These are phyloP conservation scores for Proliferodiscus dingleyae DNA, from an alignment of 2,329 filamentous ascomycete species.

Conservation along the genomic window DNA sequence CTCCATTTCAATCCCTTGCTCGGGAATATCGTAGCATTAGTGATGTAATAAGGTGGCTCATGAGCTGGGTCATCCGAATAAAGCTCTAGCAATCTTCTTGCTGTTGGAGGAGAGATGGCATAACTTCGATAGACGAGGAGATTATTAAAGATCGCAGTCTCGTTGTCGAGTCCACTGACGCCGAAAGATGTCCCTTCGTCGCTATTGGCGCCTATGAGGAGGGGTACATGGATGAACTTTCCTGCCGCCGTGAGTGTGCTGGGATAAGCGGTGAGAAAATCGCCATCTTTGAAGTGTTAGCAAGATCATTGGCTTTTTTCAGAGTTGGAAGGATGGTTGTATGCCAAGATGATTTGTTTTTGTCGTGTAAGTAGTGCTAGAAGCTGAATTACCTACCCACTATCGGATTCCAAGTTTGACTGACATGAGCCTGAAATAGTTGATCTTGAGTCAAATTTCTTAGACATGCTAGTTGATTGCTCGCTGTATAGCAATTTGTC, in stretches of 20 bases:
- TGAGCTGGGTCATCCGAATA: conserved; percentile 46
- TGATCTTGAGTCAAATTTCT: conserved; percentile 15
- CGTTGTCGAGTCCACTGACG: conserved; percentile 37
- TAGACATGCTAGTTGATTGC: conserved; percentile 21
- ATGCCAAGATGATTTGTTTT: no score
- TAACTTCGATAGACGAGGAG: conserved; percentile 42
- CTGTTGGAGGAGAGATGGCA: conserved; percentile 40
- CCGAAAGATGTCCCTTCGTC: conserved; percentile 44
- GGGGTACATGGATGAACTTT: conserved; percentile 40
- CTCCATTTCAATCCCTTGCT: conserved; percentile 40
- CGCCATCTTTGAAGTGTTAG: conserved; percentile 34
- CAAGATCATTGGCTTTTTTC: no score
- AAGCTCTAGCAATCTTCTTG: conserved; percentile 39
- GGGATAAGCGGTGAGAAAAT: conserved; percentile 44
- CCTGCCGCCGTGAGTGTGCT: conserved; percentile 40
- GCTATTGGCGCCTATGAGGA: conserved; percentile 44
- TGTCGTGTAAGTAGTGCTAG: no score
- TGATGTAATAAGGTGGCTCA: conserved; percentile 40
- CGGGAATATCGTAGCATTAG: conserved; percentile 28
- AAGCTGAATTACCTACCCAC: conserved; percentile 7
- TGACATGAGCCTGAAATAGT: conserved; percentile 14
- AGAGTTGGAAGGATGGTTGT: no score
- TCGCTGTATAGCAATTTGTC: conserved; percentile 18
- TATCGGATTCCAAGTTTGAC: conserved; percentile 21
- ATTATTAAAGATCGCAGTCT: conserved; percentile 38